Evolutionary conservation across 2,329 filamentous ascomycete species (phyloP).

Genomic region (Teratosphaeria zuluensis): DNA sequence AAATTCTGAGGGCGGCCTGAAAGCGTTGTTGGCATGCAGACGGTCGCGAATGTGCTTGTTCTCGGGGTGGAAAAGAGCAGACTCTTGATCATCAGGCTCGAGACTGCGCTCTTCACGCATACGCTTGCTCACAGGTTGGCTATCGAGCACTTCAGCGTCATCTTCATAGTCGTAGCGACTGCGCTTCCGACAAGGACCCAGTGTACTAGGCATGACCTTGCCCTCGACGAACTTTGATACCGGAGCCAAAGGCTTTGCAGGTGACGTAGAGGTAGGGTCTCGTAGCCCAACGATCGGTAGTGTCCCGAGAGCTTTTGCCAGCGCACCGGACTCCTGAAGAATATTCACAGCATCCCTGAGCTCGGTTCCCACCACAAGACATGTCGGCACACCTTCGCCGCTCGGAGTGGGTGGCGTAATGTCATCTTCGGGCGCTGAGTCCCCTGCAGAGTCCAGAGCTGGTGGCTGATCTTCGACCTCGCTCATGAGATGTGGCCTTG

Average conservation of each 20-base stretch:
- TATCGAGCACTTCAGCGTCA: constrained; percentile 41
- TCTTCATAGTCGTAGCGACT: constrained; percentile 75
- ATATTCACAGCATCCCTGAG: constrained; percentile 15
- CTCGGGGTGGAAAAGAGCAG: constrained; percentile 74
- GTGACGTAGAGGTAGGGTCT: background rate
- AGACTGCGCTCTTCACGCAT: constrained; percentile 39
- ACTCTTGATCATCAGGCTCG: constrained; percentile 57
- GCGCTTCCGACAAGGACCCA: constrained; percentile 60
- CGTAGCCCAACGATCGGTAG: constrained; percentile 16
- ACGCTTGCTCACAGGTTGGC: constrained; percentile 28
- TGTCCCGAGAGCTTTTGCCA: constrained; percentile 17
- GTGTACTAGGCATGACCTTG: constrained; percentile 60
- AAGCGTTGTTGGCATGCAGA: constrained; percentile 82
- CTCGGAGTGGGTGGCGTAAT: constrained; percentile 17
- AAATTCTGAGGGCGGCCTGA: constrained; percentile 84
- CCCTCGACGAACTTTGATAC: constrained; percentile 81
- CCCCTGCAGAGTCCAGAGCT: constrained; percentile 21
- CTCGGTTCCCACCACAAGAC: constrained; percentile 20
- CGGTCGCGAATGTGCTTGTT: constrained; percentile 85
- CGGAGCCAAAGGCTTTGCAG: constrained; percentile 26
- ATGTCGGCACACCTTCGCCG: constrained; percentile 7
- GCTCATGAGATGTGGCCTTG: constrained; percentile 2
- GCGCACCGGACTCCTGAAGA: constrained; percentile 17
- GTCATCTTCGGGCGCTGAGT: constrained; percentile 24
- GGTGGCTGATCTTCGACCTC: constrained; percentile 12